Base-by-base conservation (phyloP, 1,284 basidiomycete genomes). In the Erythrobasidium hasegawianum region DNA sequence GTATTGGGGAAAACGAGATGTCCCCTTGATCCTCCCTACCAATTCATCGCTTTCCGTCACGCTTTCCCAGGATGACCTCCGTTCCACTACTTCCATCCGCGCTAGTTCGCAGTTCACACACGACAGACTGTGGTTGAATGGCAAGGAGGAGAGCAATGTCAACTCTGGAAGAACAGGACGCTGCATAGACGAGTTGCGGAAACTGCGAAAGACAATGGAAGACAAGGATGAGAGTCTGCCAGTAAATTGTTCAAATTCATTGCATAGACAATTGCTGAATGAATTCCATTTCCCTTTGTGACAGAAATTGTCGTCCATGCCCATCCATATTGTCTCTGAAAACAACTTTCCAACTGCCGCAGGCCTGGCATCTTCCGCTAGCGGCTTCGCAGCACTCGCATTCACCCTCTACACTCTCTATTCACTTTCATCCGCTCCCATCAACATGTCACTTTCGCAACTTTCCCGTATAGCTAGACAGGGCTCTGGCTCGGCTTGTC, bases 261-360 rank as follows among this genome's bases (percentile, higher is more conserved):
- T n/a, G n/a, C n/a, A n/a, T n/a, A n/a, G n/a, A n/a, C n/a, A n/a
- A n/a, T n/a, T n/a, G n/a, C n/a, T n/a, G n/a, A n/a, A n/a, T 8
- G 49, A 33, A 8, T 20, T 40, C 39, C n/a, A 8, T 43, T 33
- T 29, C 24, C 14, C 8, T 59, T n/a, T 40, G n/a, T 56, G 68
- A 26, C 62, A 68, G 40, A 58, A 92, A 87, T 79, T 95, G 58
- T 88, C 92, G 0, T 76, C 81, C 16, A 87, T 81, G 77, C 80
- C 83, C 27, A 84, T 96, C 1, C 90, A 90, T 79, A 93, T 99
- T 71, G 86, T 86, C 68, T 97, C 94, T 9, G 87, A 87, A 80
- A 99, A 99, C 84, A 98, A 98, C 82, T 98, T 99, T 82, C 95
- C 95, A 26, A 98, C 95, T 4, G 96, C 96, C 8, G 96, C 95